phyloP scores from a whole-genome alignment of 768 basidiomycete genomes.

The Naganishia randhawae region DNA sequence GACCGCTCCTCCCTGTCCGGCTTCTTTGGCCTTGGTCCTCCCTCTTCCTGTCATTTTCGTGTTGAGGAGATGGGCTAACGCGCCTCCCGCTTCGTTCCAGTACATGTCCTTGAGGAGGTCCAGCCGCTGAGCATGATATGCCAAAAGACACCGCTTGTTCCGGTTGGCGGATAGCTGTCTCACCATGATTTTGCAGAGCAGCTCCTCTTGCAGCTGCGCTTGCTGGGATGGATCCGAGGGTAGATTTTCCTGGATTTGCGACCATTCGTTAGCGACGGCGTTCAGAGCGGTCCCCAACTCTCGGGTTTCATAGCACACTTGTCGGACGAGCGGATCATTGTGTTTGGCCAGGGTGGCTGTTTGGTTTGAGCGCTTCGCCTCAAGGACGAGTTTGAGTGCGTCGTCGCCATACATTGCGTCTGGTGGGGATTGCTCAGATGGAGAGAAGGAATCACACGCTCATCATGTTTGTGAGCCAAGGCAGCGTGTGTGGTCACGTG shows the following conservation, averaged over 20 bases:
- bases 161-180: conserved; percentile 83
- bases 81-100: conserved; percentile 78
- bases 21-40: conserved; percentile 6
- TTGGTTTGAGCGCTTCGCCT: conserved; percentile 77
- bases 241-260: conserved; percentile 42
- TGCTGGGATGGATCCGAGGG: conserved; percentile 52
- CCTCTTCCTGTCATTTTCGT: conserved; percentile 25
- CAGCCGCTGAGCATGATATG: conserved; percentile 82
- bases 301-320: conserved; percentile 84
- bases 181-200: conserved; percentile 65
- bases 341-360: conserved; percentile 84
- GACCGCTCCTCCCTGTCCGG: conserved; percentile 20
- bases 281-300: conserved; percentile 58
- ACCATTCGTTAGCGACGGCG: conserved; percentile 29
- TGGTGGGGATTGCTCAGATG: too few species aligned
- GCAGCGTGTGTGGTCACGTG: not conserved
- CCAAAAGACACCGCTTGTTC: conserved; percentile 93
- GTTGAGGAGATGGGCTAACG: conserved; percentile 71
- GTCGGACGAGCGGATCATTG: conserved; percentile 80
- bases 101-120: conserved; percentile 80
- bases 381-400: conserved; percentile 78
- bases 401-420: conserved; percentile 63
- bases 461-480: too few species aligned
- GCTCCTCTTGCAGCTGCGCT: conserved; percentile 52
- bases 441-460: too few species aligned